Base-by-base conservation (phyloP, 164 flowering plant species). In the Aristolochia fimbriata region DNA sequence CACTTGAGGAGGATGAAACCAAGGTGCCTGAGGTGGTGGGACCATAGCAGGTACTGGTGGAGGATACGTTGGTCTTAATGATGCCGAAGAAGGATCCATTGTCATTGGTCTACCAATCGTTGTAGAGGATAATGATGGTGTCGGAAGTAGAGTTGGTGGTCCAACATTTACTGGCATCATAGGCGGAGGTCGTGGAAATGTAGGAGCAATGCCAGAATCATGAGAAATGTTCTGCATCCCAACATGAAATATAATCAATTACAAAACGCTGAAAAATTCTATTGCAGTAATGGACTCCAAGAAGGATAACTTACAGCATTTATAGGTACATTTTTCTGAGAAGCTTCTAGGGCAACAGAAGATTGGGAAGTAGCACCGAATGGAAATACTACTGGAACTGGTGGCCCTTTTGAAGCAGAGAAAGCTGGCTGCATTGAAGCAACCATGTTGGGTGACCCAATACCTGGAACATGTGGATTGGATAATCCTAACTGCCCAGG, bases 1-100 rank as follows among this genome's bases (percentile, higher is more conserved):
- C 67, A 77, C 57, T 50, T 71, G 86, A 49, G 83, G 82, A 46
- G 84, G 78, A 62, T 78, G 96, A 73, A 78, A 60, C 97, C 97
- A 92, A 15, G 67, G 65, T 62, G 78, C 87, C 62, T 81, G 95
- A 68, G 79, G 81, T 22, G 83, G 70, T 66, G 79, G 73, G 65
- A 71, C 75, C 68, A 80, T 61, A 30, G 79, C 52, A 65, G 84
- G 80, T 46, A 68, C 47, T 61, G 87, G 49, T 62, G 87, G 61
- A n/a, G 75, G 70, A 69, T 79, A 84, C 20, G 74, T 55, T 33
- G 78, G 64, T 24, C 56, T 15, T 4, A 52, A 13, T 20, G 23
- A 15, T 15, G 55, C 15, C 4, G 63, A 23, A 63, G 74, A 78
- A 13, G 67, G 69, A 65, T 72, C 79, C n/a, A 53, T 27, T 31